phyloP scores from a whole-genome alignment of 768 basidiomycete species.

The Ramaria rubella region DNA sequence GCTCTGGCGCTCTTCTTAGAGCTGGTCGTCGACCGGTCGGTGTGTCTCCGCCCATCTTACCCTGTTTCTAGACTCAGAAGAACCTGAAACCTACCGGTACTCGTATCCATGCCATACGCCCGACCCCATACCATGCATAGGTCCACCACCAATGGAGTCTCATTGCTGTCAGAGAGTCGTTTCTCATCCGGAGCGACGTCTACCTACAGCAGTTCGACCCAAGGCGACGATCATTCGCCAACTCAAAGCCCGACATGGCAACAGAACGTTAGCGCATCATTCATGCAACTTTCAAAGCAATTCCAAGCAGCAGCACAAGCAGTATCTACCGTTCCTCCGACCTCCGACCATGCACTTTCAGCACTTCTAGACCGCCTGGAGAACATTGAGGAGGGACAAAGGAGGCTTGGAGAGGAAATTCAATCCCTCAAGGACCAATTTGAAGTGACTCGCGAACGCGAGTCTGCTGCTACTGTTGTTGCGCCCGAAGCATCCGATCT shows the following conservation, averaged over 20 bases:
- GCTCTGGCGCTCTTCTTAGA: not conserved
- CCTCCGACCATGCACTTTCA: slow-evolving; percentile 16
- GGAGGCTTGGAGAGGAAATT: slow-evolving; percentile 26
- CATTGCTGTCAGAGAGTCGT: not conserved
- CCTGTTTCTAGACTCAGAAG: not conserved
- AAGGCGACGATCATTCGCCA: not conserved
- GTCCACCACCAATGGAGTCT: slow-evolving; percentile 1
- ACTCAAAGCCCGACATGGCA: slow-evolving; percentile 19
- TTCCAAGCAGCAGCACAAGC: slow-evolving; percentile 36
- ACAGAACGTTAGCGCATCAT: slow-evolving; percentile 31
- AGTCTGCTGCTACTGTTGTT: slow-evolving; percentile 1
- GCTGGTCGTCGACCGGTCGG: not conserved
- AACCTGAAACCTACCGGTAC: not conserved
- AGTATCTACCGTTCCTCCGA: slow-evolving; percentile 25
- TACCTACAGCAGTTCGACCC: not conserved
- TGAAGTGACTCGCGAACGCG: slow-evolving; percentile 5
- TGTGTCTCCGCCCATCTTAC: not conserved
- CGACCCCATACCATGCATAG: slow-evolving; percentile 1
- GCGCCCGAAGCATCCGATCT: slow-evolving; percentile 18
- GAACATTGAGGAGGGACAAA: slow-evolving; percentile 29
- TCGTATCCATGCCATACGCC: slow-evolving; percentile 9
- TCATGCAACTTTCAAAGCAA: slow-evolving; percentile 35
- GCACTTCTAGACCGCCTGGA: slow-evolving; percentile 24
- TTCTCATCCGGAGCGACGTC: slow-evolving; percentile 1
- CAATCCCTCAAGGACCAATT: slow-evolving; percentile 24